Evolutionary conservation across 768 basidiomycete genomes (phyloP), one percentile per base, ranked within the genome.

Genomic region (Austroboletus festivus): DNA sequence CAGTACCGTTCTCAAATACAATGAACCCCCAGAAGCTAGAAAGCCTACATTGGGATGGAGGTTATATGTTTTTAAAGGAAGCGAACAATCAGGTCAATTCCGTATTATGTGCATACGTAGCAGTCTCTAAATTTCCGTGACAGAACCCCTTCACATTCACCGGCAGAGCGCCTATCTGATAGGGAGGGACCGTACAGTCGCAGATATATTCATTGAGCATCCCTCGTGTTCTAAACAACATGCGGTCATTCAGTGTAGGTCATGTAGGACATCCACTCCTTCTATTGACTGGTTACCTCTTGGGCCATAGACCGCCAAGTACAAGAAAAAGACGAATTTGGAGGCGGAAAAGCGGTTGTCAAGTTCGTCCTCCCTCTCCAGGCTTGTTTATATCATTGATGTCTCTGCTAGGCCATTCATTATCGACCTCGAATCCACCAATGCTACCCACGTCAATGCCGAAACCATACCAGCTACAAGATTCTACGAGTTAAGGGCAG

Each of bases 171-270:
- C 90, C 51, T 99, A 98, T 65, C 79, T 98, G 7, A 76, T 96
- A 48, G 96, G 96, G 2, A 75, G 96, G 57, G 96, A 99, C 61
- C 81, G 81, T 22, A 73, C 87, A 19, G 92, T 96, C 23, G 78
- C 86, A 54, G 87, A 89, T 56, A 92, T 99, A 53, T 77, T 87
- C 15, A 72, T 97, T 35, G 93, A 96, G 50, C 96, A 99, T 63
- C 95, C 95, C 3, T 98, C 95, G 6, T 93, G 92, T 55, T 98
- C 96, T 1, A 99, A 99, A 63, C 96, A 99, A 63, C 96, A 99
- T 62, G 93, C 96, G 15, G 96, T 85, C 3, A 87, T 99, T 26
- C 96, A 99, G 70, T 93, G 88, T 87, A 61, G 22, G 83, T 65
- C 23, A 8, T 31, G 24, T 16, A 43, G 19, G 21, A 1, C n/a